Evolutionary conservation across 352 stramenopile species (phyloP).

Genomic region (Phytophthora aleatoria): DNA sequence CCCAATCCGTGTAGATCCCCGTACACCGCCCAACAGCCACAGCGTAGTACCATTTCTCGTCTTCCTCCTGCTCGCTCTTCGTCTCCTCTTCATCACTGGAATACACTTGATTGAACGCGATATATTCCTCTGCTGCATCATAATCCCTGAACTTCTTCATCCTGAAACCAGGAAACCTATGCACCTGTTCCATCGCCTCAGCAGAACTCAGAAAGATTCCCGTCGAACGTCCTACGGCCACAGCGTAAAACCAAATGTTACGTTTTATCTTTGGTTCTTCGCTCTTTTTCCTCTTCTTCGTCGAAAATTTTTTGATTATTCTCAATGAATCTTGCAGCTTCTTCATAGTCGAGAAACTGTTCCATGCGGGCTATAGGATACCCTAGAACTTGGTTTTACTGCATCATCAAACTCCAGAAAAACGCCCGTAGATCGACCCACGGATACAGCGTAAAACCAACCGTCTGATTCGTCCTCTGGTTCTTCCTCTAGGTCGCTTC

Average conservation of each 20-base stretch:
- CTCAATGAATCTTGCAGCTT: conserved; percentile 4
- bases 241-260: conserved; percentile 20
- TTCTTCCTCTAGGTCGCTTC: conserved; percentile 8
- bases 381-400: neutral
- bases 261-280: neutral
- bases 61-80: conserved; percentile 4
- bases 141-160: conserved; percentile 20
- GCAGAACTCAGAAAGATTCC: conserved; percentile 44
- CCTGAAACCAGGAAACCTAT: conserved; percentile 14
- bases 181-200: conserved; percentile 16
- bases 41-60: conserved; percentile 40
- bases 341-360: conserved; percentile 8
- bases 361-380: conserved; percentile 4
- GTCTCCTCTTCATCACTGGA: conserved; percentile 17
- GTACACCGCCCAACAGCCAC: conserved; percentile 48
- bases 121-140: conserved; percentile 19
- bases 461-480: conserved; percentile 2
- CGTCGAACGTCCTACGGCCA: conserved; percentile 45
- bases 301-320: neutral
- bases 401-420: conserved; percentile 4
- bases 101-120: conserved; percentile 19
- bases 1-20: conserved; percentile 53
- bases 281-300: neutral
- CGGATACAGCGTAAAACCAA: conserved; percentile 20
- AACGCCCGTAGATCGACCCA: conserved; percentile 3